These are phyloP conservation scores for Rhododendron kiyosumense DNA, from an alignment of 148 eudicot genomes.

Conservation along the genomic window DNA sequence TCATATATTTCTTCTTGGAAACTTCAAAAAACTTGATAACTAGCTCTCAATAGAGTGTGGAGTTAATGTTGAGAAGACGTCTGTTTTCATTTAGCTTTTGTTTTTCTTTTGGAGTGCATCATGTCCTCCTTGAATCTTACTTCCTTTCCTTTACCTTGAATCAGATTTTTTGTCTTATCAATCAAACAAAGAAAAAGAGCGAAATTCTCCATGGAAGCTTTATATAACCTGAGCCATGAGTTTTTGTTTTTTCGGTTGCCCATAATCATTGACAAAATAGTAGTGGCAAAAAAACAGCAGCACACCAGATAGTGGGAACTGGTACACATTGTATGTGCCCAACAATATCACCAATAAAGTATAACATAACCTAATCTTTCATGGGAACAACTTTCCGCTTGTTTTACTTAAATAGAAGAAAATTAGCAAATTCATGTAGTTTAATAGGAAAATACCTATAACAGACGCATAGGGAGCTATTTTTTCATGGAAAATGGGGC, in stretches of 20 bases:
- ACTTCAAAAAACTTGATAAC: neutral
- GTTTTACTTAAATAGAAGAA: neutral
- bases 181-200: neutral
- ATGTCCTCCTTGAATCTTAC: neutral
- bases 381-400: neutral
- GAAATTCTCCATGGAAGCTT: neutral
- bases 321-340: neutral
- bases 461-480: conserved; percentile 97
- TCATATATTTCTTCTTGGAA: neutral
- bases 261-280: neutral
- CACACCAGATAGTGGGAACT: neutral
- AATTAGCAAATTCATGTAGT: neutral
- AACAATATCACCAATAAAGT: neutral
- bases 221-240: neutral
- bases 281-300: neutral
- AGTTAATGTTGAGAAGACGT: neutral
- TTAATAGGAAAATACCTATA: conserved; percentile 49
- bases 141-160: neutral
- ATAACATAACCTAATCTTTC: neutral
- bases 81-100: neutral
- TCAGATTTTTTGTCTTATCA: neutral
- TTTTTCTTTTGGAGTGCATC: neutral
- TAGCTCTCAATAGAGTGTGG: neutral
- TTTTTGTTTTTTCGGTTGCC: neutral
- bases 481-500: conserved; percentile 74